phyloP scores from a whole-genome alignment of 2,329 filamentous ascomycete species.

The Zymoseptoria pseudotritici region DNA sequence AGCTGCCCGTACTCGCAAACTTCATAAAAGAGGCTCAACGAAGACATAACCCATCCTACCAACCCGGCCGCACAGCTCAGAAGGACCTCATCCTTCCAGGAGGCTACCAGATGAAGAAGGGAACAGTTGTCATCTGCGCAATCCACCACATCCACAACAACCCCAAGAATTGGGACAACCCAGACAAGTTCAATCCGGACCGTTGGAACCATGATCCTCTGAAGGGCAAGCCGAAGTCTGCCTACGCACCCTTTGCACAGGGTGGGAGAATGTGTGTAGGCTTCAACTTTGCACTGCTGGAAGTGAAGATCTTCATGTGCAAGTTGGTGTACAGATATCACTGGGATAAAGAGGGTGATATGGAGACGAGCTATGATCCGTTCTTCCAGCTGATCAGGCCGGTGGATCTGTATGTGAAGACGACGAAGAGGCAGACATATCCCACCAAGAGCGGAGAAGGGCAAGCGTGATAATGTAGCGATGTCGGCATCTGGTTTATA shows the following conservation, averaged over 20 bases:
- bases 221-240: conserved; percentile 44
- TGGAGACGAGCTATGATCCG: conserved; percentile 51
- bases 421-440: conserved; percentile 45
- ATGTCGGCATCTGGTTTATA: background rate
- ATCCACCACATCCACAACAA: conserved; percentile 45
- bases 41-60: conserved; percentile 54
- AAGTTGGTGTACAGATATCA: conserved; percentile 54
- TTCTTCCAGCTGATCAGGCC: conserved; percentile 53
- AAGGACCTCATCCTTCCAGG: conserved; percentile 52
- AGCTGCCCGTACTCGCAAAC: conserved; percentile 48
- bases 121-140: conserved; percentile 46
- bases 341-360: conserved; percentile 46
- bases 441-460: conserved; percentile 25
- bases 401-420: conserved; percentile 47
- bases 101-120: conserved; percentile 49
- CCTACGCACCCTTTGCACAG: conserved; percentile 53
- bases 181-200: conserved; percentile 51
- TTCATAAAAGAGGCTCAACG: conserved; percentile 57
- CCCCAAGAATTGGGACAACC: conserved; percentile 51
- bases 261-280: conserved; percentile 55
- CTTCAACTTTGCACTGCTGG: conserved; percentile 57
- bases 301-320: conserved; percentile 52
- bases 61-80: conserved; percentile 52
- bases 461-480: background rate
- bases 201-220: conserved; percentile 51